Percentiles rank a stretch among this genome's conserved stretches.
phyloP scores from a whole-genome alignment of 2,329 filamentous ascomycete species.

The Sarocladiaceae sp. region DNA sequence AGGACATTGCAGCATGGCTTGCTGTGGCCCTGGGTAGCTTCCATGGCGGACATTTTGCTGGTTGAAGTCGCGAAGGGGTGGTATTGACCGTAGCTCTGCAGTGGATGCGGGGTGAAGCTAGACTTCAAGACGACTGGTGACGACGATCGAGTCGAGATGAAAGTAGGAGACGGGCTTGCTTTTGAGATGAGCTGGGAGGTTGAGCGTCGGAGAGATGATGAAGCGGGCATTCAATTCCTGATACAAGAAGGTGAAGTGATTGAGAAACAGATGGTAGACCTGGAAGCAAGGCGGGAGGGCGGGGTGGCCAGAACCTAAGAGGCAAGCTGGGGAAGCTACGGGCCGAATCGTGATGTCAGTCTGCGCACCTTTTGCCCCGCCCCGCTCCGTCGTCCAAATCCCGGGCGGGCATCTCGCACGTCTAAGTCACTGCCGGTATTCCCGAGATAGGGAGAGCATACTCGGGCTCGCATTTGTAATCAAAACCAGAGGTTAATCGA shows the following conservation, averaged over 20 bases:
- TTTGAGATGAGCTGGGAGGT: too few species aligned
- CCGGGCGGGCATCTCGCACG: background rate
- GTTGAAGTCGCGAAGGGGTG: background rate
- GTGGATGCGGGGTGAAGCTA: too few species aligned
- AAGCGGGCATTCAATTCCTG: background rate
- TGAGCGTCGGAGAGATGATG: too few species aligned
- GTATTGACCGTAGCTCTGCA: too few species aligned
- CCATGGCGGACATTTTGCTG: conserved; percentile 41
- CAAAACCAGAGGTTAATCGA: too few species aligned
- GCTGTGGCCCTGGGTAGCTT: conserved; percentile 46
- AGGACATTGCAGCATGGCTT: conserved; percentile 54
- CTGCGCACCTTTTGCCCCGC: background rate
- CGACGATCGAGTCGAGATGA: too few species aligned
- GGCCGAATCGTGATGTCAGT: background rate
- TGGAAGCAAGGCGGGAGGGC: background rate
- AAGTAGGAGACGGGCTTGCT: background rate
- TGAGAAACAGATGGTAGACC: background rate
- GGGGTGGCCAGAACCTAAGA: background rate
- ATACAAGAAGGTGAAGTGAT: background rate
- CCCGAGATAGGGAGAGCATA: too few species aligned
- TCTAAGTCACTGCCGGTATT: background rate
- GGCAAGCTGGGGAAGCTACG: too few species aligned
- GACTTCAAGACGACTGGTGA: too few species aligned
- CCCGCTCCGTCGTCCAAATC: background rate
- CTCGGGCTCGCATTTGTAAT: too few species aligned